A percentile compares a stretch with the other conserved stretches of the same genome.
Evolutionary conservation across 2,329 filamentous ascomycete genomes (phyloP).

Genomic region (Paecilomyces fulvus): DNA sequence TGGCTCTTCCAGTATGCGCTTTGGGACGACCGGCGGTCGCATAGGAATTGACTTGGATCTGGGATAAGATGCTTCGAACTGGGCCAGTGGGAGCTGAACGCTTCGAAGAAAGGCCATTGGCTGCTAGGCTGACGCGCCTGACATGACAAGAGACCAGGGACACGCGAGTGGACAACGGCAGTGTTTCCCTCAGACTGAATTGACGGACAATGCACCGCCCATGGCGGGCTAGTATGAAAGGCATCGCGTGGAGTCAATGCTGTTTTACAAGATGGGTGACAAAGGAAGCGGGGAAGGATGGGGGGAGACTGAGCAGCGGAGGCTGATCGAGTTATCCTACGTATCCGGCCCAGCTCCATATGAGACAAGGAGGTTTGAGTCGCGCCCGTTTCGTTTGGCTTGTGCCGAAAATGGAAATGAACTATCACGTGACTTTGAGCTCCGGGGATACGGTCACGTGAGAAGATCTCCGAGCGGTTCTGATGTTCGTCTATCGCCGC

Average conservation of each 20-base stretch:
- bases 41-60: conserved; percentile 19
- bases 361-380: conserved; percentile 4
- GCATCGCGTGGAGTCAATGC: conserved; percentile 14
- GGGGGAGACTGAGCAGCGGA: background rate
- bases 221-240: conserved; percentile 22
- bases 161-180: conserved; percentile 18
- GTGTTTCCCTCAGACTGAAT: conserved; percentile 16
- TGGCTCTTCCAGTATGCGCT: conserved; percentile 19
- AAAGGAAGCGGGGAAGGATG: background rate
- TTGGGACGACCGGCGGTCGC: conserved; percentile 24
- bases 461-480: background rate
- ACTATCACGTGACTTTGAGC: background rate
- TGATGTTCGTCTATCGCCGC: background rate
- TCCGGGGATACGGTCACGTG: background rate
- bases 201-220: conserved; percentile 22
- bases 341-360: background rate
- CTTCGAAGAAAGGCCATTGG: conserved; percentile 9
- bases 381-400: conserved; percentile 1
- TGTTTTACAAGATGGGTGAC: background rate
- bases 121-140: conserved; percentile 16
- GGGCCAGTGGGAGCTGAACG: conserved; percentile 7
- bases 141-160: conserved; percentile 18
- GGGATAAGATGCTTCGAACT: conserved; percentile 10
- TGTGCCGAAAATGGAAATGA: conserved; percentile 4
- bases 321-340: background rate